Percentiles rank a stretch among this genome's conserved stretches.
Evolutionary conservation across 208 protist species (phyloP).

Genomic region (Trypanosoma avium): DNA sequence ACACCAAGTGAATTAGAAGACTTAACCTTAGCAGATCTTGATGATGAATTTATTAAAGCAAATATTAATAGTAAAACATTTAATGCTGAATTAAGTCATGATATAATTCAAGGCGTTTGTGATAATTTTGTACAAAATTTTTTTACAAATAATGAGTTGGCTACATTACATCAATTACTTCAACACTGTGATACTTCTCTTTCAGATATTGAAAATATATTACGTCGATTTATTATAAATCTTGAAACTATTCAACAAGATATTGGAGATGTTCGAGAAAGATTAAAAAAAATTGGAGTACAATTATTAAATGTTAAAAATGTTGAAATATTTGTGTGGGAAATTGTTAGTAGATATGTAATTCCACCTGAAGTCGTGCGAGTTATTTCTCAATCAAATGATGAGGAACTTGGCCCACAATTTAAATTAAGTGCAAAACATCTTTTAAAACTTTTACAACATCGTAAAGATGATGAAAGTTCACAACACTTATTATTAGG

Average conservation of each 20-base stretch:
- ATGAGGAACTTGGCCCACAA: conserved; percentile 68
- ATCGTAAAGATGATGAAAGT: conserved; percentile 33
- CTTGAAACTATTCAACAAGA: conserved; percentile 63
- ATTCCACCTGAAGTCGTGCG: conserved; percentile 81
- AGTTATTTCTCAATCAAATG: conserved; percentile 66
- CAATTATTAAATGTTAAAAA: conserved; percentile 44
- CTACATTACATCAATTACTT: conserved; percentile 53
- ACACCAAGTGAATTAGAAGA: conserved; percentile 54
- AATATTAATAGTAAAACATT: conserved; percentile 37
- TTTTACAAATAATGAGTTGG: conserved; percentile 59
- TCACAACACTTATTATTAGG: no score
- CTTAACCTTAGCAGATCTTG: conserved; percentile 52
- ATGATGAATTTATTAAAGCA: conserved; percentile 47
- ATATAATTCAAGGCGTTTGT: conserved; percentile 49
- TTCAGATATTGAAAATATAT: conserved; percentile 63
- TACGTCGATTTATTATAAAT: conserved; percentile 66
- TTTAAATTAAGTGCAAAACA: conserved; percentile 56
- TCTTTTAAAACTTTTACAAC: conserved; percentile 61
- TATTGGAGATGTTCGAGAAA: conserved; percentile 73
- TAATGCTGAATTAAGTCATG: conserved; percentile 37
- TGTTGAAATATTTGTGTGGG: conserved; percentile 60
- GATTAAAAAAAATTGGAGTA: conserved; percentile 45
- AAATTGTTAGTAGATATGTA: conserved; percentile 51
- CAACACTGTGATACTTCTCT: conserved; percentile 56
- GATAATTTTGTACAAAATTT: conserved; percentile 72